These are phyloP conservation scores for Talaromyces amestolkiae DNA, from an alignment of 2,329 filamentous ascomycete genomes.

Conservation along the genomic window DNA sequence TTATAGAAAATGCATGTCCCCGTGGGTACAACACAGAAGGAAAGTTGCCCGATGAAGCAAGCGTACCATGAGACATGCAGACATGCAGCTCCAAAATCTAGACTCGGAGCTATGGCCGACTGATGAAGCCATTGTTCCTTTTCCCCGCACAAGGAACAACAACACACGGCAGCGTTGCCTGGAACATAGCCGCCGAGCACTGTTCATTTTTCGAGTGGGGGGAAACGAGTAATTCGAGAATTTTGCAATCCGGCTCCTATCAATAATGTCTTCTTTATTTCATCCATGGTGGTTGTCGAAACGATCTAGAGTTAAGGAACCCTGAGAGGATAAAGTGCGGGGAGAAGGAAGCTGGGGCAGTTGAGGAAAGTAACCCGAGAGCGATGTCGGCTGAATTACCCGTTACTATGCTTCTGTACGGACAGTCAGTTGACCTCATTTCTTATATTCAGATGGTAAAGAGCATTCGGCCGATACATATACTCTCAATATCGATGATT, in stretches of 20 bases:
- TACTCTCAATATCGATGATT: neutral
- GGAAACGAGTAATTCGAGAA: neutral
- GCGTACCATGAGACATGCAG: neutral
- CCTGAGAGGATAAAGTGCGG: neutral
- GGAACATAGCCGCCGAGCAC: too few species aligned
- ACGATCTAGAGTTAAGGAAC: neutral
- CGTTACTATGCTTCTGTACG: neutral
- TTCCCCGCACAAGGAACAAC: neutral
- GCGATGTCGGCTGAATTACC: neutral
- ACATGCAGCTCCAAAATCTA: neutral
- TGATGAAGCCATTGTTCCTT: neutral
- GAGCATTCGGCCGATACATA: neutral
- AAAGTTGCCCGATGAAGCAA: slow-evolving; percentile 8
- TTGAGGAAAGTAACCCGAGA: slow-evolving; percentile 1
- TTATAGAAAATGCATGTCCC: neutral
- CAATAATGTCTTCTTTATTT: neutral
- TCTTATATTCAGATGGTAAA: too few species aligned
- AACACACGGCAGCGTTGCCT: neutral
- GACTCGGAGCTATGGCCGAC: slow-evolving; percentile 3
- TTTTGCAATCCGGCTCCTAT: too few species aligned
- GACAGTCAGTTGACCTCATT: neutral
- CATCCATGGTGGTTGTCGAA: neutral
- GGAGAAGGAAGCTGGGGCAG: neutral
- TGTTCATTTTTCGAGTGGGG: neutral
- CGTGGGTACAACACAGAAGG: neutral